Evolutionary conservation across 495 filamentous ascomycete genomes (phyloP).

Genomic region (Aspergillus baeticus): DNA sequence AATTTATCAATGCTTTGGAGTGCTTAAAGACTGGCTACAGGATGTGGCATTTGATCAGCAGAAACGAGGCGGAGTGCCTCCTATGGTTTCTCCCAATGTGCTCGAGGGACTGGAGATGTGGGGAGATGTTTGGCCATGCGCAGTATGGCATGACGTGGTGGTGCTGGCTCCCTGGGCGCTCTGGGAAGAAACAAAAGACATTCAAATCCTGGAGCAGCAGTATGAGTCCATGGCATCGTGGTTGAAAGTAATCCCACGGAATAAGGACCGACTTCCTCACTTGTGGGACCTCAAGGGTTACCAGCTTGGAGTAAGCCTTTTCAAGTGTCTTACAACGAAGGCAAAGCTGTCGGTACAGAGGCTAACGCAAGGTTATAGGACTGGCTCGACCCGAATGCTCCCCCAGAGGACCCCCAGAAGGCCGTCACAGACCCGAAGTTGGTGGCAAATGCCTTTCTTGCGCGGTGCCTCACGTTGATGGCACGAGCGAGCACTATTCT

Average conservation of each 20-base stretch:
- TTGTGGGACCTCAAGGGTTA: slow-evolving; percentile 31
- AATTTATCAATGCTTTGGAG: slow-evolving; percentile 48
- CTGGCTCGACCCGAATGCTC: slow-evolving; percentile 53
- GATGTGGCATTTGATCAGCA: slow-evolving; percentile 41
- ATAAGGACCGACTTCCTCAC: slow-evolving; percentile 25
- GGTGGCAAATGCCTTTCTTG: slow-evolving; percentile 52
- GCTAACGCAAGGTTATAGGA: slow-evolving; percentile 20
- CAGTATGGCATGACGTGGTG: slow-evolving; percentile 49
- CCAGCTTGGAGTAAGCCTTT: slow-evolving; percentile 33
- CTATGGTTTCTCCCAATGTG: slow-evolving; percentile 9
- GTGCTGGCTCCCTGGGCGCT: slow-evolving; percentile 45
- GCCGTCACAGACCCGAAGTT: slow-evolving; percentile 38
- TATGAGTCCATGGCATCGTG: slow-evolving; percentile 44
- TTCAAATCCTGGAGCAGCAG: slow-evolving; percentile 35
- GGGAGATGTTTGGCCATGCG: slow-evolving; percentile 20
- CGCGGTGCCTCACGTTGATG: slow-evolving; percentile 36
- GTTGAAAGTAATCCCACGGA: slow-evolving; percentile 46
- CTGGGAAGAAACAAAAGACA: slow-evolving; percentile 42
- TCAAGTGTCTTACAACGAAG: too few species aligned
- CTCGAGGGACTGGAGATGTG: slow-evolving; percentile 40
- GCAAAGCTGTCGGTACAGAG: too few species aligned
- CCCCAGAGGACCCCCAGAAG: slow-evolving; percentile 38
- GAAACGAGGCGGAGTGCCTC: too few species aligned
- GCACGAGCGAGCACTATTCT: too few species aligned
- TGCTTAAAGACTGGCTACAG: slow-evolving; percentile 50